These are phyloP conservation scores for Amanita rimosa DNA, from an alignment of 768 basidiomycete species.

Conservation along the genomic window DNA sequence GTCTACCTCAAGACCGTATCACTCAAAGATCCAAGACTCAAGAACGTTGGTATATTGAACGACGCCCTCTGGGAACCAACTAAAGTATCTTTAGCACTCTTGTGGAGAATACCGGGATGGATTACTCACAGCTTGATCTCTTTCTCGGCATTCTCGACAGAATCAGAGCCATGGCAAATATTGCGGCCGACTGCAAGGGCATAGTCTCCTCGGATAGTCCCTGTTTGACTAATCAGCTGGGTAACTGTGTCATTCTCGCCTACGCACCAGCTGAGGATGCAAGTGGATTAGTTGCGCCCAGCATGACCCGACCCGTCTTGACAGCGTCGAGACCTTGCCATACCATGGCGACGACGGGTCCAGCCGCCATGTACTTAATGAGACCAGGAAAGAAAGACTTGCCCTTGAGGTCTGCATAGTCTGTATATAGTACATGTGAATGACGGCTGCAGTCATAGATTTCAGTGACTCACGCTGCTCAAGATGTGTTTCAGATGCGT, in stretches of 20 bases:
- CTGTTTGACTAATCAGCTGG: conserved; percentile 23
- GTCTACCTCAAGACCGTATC: conserved; percentile 12
- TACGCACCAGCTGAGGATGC: conserved; percentile 70
- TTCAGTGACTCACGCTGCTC: conserved; percentile 58
- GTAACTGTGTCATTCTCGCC: neutral
- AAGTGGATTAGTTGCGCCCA: conserved; percentile 95
- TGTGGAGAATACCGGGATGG: neutral
- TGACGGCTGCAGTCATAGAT: conserved; percentile 7
- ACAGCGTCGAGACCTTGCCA: conserved; percentile 93
- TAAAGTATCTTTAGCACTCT: conserved; percentile 15
- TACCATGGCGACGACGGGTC: conserved; percentile 93
- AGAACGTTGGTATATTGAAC: conserved; percentile 58
- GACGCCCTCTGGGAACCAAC: conserved; percentile 89
- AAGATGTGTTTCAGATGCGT: conserved; percentile 73
- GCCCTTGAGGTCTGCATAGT: conserved; percentile 92
- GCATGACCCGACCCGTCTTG: conserved; percentile 93
- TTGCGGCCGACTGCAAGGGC: conserved; percentile 92
- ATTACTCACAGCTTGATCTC: conserved; percentile 79
- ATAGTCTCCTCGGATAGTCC: conserved; percentile 94
- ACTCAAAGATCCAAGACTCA: conserved; percentile 76
- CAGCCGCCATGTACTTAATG: conserved; percentile 92
- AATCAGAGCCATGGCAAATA: conserved; percentile 87
- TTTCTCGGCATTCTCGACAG: conserved; percentile 84
- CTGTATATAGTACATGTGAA: conserved; percentile 25
- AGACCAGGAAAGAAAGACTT: conserved; percentile 96